Percentiles rank a stretch among this genome's conserved stretches.
These are phyloP conservation scores for Sclerotiophoma versabilis DNA, from an alignment of 2,329 filamentous ascomycete genomes.

Conservation along the genomic window DNA sequence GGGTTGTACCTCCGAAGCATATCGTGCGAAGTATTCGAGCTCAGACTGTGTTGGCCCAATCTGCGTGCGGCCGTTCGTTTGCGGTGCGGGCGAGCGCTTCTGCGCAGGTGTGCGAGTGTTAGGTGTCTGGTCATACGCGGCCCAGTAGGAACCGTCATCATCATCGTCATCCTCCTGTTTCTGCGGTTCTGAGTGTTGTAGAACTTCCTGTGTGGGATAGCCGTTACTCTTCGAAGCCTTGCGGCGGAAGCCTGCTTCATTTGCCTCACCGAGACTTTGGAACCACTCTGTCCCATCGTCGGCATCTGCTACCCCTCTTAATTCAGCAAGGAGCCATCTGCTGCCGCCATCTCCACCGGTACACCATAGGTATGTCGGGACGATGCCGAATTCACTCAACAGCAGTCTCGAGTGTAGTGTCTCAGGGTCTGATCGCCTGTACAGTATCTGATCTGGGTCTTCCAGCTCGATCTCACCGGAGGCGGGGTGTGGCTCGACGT, in stretches of 20 bases:
- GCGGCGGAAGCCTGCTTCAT: conserved; percentile 55
- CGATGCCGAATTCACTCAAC: conserved; percentile 67
- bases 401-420: conserved; percentile 74
- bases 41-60: conserved; percentile 58
- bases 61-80: conserved; percentile 46
- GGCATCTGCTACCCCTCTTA: conserved; percentile 64
- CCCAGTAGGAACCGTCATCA: conserved; percentile 82
- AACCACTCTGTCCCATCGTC: conserved; percentile 66
- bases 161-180: conserved; percentile 63
- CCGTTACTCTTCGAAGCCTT: conserved; percentile 34
- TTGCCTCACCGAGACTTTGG: conserved; percentile 66
- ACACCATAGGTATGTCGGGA: conserved; percentile 74
- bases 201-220: conserved; percentile 13
- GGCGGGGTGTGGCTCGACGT: conserved; percentile 79
- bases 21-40: conserved; percentile 77
- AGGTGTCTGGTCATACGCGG: conserved; percentile 76
- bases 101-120: conserved; percentile 52
- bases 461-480: conserved; percentile 82
- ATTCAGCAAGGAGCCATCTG: conserved; percentile 76
- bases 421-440: conserved; percentile 74
- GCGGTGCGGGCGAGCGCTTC: conserved; percentile 69
- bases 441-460: conserved; percentile 68
- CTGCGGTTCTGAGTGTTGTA: conserved; percentile 23
- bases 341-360: conserved; percentile 68
- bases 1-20: conserved; percentile 76